Base-by-base conservation (phyloP, 371 early-diverging fungal species). In the Chytridiales sp. region DNA sequence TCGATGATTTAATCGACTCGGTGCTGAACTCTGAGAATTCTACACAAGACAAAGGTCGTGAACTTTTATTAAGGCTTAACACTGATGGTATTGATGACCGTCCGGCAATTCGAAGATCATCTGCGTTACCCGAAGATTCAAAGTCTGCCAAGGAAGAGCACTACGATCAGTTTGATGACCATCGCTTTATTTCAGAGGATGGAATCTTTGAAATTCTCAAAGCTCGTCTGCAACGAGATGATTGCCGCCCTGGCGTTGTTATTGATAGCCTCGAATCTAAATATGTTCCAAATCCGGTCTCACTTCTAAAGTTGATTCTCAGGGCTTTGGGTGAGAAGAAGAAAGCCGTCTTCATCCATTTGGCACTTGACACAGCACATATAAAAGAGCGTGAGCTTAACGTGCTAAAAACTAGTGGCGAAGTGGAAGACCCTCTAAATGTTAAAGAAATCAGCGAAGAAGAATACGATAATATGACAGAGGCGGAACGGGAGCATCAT, bases 261-360 rank as follows among this genome's bases (percentile, higher is more conserved):
- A 46, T 83, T 26, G 83, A 81, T 53, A 78, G 83, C 3, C 52
- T 83, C 34, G 82, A 81, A 38, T 72, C 72, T 21, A 78, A 75
- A 49, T 77, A 65, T 56, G 21, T 29, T 30, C 30, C 29, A 1
- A 67, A 46, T 22, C 57, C 71, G 3, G 1, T 62, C 15, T 31
- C 42, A 17, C 3, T 75, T 11, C 43, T 76, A 24, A 65, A 70
- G 26, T 50, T 70, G 0, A 19, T 79, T 5, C 43, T 77, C 47
- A 54, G 66, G 0, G 63, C 50, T 3, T 53, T 74, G 1, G 59
- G 62, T 0, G 75, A 78, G 21, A 64, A 61, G 26, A 53, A 61
- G 31, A 60, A 65, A 24, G 39, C 66, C 2, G 42, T 72, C 2
- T 66, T 83, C 31, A 59, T 77, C 38, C 62, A 76, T 52, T 31